phyloP scores from a whole-genome alignment of 1,139 yeast species.

The Lodderomyces theae region DNA sequence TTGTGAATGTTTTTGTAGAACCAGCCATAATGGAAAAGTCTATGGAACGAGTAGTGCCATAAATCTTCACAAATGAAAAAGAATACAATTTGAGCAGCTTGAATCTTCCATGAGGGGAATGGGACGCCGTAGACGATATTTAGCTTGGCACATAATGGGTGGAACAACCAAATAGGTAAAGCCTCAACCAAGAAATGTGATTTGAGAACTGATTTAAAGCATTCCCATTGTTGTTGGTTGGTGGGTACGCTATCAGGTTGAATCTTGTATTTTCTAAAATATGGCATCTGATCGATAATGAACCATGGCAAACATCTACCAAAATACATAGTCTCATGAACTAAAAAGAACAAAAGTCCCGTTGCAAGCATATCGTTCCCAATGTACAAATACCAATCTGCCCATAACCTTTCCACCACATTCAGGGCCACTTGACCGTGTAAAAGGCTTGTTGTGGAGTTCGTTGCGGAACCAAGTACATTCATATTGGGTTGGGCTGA shows the following conservation, averaged over 20 bases:
- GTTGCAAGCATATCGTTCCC: slow-evolving; percentile 80
- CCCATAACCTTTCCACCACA: slow-evolving; percentile 63
- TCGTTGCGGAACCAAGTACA: background rate
- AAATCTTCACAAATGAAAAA: slow-evolving; percentile 87
- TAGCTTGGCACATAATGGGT: slow-evolving; percentile 75
- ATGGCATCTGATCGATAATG: slow-evolving; percentile 72
- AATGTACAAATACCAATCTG: slow-evolving; percentile 70
- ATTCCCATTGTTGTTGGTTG: slow-evolving; percentile 84
- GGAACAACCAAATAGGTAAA: slow-evolving; percentile 93
- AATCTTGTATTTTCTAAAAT: slow-evolving; percentile 73
- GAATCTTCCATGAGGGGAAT: slow-evolving; percentile 63
- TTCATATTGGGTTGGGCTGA: too few relatives aligned
- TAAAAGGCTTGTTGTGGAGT: background rate
- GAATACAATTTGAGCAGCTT: slow-evolving; percentile 61
- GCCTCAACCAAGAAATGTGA: slow-evolving; percentile 92
- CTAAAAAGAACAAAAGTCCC: slow-evolving; percentile 67
- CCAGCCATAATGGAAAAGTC: slow-evolving; percentile 79
- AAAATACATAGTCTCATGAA: slow-evolving; percentile 81
- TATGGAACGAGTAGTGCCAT: slow-evolving; percentile 96
- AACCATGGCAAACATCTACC: slow-evolving; percentile 86
- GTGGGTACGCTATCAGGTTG: slow-evolving; percentile 79
- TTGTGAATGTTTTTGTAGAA: slow-evolving; percentile 90
- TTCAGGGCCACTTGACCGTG: slow-evolving; percentile 2
- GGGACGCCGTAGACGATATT: slow-evolving; percentile 80
- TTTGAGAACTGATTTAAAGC: slow-evolving; percentile 76